phyloP scores from a whole-genome alignment of 2,329 filamentous ascomycete species.

The Colletotrichum echinochloae region DNA sequence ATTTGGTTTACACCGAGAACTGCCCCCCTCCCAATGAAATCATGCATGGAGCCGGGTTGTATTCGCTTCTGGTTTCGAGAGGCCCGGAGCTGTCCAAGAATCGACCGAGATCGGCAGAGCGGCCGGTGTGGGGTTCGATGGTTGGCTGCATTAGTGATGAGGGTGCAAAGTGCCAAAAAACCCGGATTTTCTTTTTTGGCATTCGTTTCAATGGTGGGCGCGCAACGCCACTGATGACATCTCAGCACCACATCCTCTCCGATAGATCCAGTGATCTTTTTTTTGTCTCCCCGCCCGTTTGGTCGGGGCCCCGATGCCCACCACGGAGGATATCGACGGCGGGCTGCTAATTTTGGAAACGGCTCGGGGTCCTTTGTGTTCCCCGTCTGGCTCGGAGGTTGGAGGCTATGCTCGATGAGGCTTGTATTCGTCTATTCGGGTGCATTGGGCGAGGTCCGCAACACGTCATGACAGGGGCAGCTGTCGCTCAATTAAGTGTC shows the following conservation, averaged over 20 bases:
- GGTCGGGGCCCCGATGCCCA: background rate
- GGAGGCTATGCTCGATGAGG: background rate
- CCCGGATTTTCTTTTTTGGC: slow-evolving; percentile 36
- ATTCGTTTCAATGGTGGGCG: background rate
- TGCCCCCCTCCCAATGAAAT: slow-evolving; percentile 27
- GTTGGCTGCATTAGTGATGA: background rate
- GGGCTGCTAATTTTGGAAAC: slow-evolving; percentile 10
- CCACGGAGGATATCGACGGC: background rate
- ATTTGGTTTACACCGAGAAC: background rate
- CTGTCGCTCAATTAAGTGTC: too few species aligned
- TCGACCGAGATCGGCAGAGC: slow-evolving; percentile 37
- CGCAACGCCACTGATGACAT: slow-evolving; percentile 36
- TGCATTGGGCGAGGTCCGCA: background rate
- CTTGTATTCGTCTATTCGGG: background rate
- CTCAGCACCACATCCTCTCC: slow-evolving; percentile 4
- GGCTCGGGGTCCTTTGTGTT: background rate
- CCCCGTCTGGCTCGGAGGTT: background rate
- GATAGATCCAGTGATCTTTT: background rate
- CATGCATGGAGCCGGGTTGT: slow-evolving; percentile 37
- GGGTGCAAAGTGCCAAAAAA: slow-evolving; percentile 19
- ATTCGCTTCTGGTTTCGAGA: slow-evolving; percentile 22
- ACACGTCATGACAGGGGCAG: background rate
- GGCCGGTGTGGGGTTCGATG: slow-evolving; percentile 25
- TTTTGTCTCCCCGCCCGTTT: background rate
- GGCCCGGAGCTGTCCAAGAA: slow-evolving; percentile 27